Base-by-base conservation (phyloP, 768 basidiomycete genomes). In the Dacryopinax primogenitus region DNA sequence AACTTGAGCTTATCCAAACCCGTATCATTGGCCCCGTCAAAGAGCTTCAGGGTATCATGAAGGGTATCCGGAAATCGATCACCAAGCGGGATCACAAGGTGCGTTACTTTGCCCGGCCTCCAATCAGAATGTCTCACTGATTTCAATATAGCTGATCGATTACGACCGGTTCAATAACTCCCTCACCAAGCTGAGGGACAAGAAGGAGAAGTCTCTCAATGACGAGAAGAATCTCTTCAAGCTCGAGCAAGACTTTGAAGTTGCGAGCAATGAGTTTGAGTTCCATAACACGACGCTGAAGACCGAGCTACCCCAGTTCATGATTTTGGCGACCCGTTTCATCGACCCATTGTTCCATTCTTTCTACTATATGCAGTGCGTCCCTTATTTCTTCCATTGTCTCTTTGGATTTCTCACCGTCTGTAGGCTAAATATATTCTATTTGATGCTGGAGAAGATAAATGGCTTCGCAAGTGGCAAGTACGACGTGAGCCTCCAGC, bases 311-410 rank as follows among this genome's bases (percentile, higher is more conserved):
- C 93, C 94, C 1, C 84, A 84, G n/a, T 98, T 98, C 80, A 86
- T 98, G 82, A 79, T 78, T 32, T 83, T 97, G 67, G 80, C 88
- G 0, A 88, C 91, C 1, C 84, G 86, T 68, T 97, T 97, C 76
- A 91, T 98, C 73, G 88, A 94, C 69, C 96, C 96, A 0, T 79
- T 98, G n/a, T 99, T 97, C 83, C 88, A 95, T 71, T 95, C 92
- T 18, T 93, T 93, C 81, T 99, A 88, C 80, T 99, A 95, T 75
- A 97, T 99, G 93, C 92, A 98, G 92, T 94, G 72, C 72, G 92
- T 84, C 47, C 30, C 66, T 9, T 68, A 65, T 51, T 36, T 63
- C 35, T 36, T 45, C 62, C 35, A 34, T 62, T 23, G 35, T 62
- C 7, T 41, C 18, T 28, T 34, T 58, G 9, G 28, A 62, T 23